These are phyloP conservation scores for Gyromitra esculenta DNA, from an alignment of 2,329 filamentous ascomycete genomes.

Conservation along the genomic window DNA sequence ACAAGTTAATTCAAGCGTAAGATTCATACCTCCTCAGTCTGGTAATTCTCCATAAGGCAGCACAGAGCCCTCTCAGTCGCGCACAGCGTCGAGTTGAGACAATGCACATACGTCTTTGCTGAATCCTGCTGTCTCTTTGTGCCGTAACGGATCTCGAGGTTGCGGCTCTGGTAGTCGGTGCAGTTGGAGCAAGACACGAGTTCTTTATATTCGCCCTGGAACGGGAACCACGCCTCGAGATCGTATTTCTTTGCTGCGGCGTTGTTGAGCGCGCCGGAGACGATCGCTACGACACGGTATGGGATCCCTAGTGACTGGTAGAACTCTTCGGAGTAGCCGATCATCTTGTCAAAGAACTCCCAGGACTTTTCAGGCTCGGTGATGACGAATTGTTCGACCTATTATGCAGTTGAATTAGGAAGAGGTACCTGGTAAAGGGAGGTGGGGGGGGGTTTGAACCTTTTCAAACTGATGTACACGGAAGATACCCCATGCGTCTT, in stretches of 20 bases:
- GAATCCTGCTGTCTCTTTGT: slow-evolving; percentile 84
- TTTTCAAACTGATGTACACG: slow-evolving; percentile 98
- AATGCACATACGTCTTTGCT: slow-evolving; percentile 94
- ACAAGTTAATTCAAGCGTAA: neutral
- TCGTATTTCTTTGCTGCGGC: slow-evolving; percentile 92
- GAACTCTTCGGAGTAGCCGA: slow-evolving; percentile 88
- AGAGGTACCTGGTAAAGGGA: neutral
- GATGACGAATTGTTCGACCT: slow-evolving; percentile 78
- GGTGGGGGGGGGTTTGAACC: slow-evolving; percentile 59
- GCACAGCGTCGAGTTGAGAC: slow-evolving; percentile 86
- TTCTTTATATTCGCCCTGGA: slow-evolving; percentile 98
- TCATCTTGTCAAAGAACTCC: slow-evolving; percentile 95
- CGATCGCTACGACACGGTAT: slow-evolving; percentile 91
- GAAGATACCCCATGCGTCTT: slow-evolving; percentile 98
- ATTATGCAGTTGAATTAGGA: neutral
- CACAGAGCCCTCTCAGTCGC: slow-evolving; percentile 92
- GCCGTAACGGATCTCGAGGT: slow-evolving; percentile 91
- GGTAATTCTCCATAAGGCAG: slow-evolving; percentile 96
- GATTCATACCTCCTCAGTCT: slow-evolving; percentile 77
- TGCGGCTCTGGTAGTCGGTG: slow-evolving; percentile 95
- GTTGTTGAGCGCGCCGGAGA: slow-evolving; percentile 94
- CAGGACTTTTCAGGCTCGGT: slow-evolving; percentile 90
- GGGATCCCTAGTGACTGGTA: slow-evolving; percentile 89
- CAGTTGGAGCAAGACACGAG: slow-evolving; percentile 98
- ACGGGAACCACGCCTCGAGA: slow-evolving; percentile 95